Evolutionary conservation across 2,329 filamentous ascomycete genomes (phyloP).

Genomic region (Ascochyta clinopodiicola): DNA sequence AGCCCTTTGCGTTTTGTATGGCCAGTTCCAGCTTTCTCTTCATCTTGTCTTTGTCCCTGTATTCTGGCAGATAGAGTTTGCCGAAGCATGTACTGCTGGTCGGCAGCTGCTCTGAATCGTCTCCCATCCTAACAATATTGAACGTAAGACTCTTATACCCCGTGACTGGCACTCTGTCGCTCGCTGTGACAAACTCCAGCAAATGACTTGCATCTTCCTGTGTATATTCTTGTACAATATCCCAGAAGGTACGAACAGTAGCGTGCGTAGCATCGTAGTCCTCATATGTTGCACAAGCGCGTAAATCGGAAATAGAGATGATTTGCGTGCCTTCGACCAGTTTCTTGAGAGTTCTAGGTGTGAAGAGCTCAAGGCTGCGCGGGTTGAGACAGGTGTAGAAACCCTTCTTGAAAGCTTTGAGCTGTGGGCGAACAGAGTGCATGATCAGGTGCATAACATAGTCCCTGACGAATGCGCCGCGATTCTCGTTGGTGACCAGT

Average conservation of each 20-base stretch:
- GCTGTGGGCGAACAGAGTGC: constrained; percentile 78
- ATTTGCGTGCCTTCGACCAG: constrained; percentile 83
- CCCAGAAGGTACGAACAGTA: constrained; percentile 83
- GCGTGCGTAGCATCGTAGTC: constrained; percentile 73
- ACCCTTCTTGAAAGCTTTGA: constrained; percentile 78
- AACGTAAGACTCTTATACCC: constrained; percentile 85
- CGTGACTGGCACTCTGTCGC: constrained; percentile 85
- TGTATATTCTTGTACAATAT: constrained; percentile 71
- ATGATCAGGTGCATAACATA: constrained; percentile 86
- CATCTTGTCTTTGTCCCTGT: constrained; percentile 72
- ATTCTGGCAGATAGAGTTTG: constrained; percentile 83
- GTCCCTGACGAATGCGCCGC: constrained; percentile 78
- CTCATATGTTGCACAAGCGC: constrained; percentile 76
- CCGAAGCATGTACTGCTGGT: constrained; percentile 95
- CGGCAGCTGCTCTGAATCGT: constrained; percentile 69
- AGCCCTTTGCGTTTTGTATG: constrained; percentile 85
- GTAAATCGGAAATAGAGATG: constrained; percentile 78
- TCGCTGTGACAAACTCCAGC: constrained; percentile 94
- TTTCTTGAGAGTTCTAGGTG: constrained; percentile 66
- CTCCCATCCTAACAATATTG: constrained; percentile 77
- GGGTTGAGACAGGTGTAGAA: constrained; percentile 77
- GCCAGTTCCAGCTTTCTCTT: constrained; percentile 81
- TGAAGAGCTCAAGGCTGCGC: constrained; percentile 65
- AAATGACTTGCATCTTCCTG: constrained; percentile 75
- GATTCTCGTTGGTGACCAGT: constrained; percentile 82